Percentiles rank a stretch among this genome's conserved stretches.
Conservation (phyloP, 208 protist species). For the Herpetomonas samuelpessoai region DNA sequence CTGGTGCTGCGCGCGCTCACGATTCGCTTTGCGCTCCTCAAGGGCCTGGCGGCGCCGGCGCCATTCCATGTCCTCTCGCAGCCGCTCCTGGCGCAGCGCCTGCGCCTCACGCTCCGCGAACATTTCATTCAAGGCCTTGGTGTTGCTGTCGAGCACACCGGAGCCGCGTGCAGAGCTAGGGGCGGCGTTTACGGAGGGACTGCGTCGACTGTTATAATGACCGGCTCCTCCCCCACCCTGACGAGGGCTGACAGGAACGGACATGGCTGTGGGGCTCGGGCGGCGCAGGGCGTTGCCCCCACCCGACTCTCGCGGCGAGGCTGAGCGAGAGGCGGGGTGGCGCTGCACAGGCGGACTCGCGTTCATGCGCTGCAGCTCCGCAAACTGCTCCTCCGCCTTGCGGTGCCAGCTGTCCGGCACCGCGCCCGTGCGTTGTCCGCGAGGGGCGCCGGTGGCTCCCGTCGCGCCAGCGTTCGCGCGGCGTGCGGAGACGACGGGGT, state of each 20-base stretch:
- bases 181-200: constrained; percentile 6
- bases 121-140: constrained; percentile 25
- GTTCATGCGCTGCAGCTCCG: constrained; percentile 65
- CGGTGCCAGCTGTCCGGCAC: constrained; percentile 43
- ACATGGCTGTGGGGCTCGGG: background rate
- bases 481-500: background rate
- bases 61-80: constrained; percentile 34
- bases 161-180: constrained; percentile 11
- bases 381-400: constrained; percentile 55
- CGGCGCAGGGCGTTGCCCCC: background rate
- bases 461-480: background rate
- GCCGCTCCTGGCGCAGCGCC: constrained; percentile 27
- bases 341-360: constrained; percentile 15
- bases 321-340: background rate
- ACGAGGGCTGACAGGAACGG: background rate
- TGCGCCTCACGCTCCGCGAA: constrained; percentile 25
- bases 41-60: constrained; percentile 9
- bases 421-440: constrained; percentile 3
- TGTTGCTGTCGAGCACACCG: constrained; percentile 27
- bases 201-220: constrained; percentile 3
- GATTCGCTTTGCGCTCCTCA: constrained; percentile 10
- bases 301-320: background rate
- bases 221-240: background rate
- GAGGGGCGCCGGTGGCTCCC: background rate
- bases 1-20: constrained; percentile 19